Base-by-base conservation (phyloP, 139 green algal genomes). In the Axilococcus clingmanii region DNA sequence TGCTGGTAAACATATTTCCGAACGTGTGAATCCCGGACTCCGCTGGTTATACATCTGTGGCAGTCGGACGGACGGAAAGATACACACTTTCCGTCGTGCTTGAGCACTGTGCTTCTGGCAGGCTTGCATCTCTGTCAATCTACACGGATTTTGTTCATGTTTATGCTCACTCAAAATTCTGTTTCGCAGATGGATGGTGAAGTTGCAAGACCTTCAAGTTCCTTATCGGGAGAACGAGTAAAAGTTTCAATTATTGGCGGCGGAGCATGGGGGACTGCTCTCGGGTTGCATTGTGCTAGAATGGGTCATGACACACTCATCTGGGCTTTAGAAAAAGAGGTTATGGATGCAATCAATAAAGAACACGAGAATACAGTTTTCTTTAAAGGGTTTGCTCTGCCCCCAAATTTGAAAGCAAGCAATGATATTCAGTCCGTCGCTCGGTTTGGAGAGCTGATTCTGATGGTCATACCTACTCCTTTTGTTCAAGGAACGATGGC, bases 391-490 rank as follows among this genome's bases (percentile, higher is more conserved):
- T 27, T 63, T 45, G 69, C 62, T 30, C 52, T 76, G n/a, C 76
- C 79, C 14, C 47, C 69, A 1, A 48, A 29, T 6, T 53, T 91
- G 43, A 24, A 31, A 11, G 79, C 77, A 27, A 78, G 46, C 15
- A 55, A 29, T 31, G 63, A 78, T 55, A 65, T 86, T 37, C 19
- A 19, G 6, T 53, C 61, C 23, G 70, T 69, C 2, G 50, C 78
- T 3, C 34, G 25, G 15, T 29, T 65, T 55, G 66, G 52, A 8
- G 48, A 85, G 40, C 27, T 92, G n/a, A n/a, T 92, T 20, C 77
- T 92, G 6, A 72, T 86, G 63, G 84, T 90, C 17, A 71, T 93
- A 5, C 84, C 84, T 12, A 93, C 83, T 0, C 84, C 78, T 16
- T 90, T 85, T 59, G 61, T 93, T 15, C 76, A 50, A 20, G 9